Conservation (phyloP, 768 basidiomycete species). For the Psilocybe azurescens region DNA sequence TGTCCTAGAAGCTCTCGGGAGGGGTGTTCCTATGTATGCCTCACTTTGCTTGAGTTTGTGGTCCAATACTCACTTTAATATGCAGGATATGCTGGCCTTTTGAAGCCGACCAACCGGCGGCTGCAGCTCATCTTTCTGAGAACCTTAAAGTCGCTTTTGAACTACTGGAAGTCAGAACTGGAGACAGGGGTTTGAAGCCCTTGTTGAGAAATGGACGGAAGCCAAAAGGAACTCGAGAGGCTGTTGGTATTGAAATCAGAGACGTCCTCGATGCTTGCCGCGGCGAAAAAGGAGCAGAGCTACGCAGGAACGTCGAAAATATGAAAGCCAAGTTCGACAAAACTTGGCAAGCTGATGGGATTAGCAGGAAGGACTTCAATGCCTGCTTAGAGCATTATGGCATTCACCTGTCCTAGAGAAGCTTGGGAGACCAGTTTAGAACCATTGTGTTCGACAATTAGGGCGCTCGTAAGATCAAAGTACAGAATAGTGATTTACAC, state of each 20-base stretch:
- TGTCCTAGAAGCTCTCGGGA: conserved; percentile 12
- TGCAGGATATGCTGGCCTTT: conserved; percentile 17
- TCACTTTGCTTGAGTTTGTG: too few species aligned
- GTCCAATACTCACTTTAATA: not conserved
- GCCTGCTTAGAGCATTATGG: conserved; percentile 10
- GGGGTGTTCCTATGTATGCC: conserved; percentile 13
- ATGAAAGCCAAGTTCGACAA: not conserved
- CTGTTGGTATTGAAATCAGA: conserved; percentile 18
- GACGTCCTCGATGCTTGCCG: conserved; percentile 8
- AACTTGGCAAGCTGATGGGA: conserved; percentile 9
- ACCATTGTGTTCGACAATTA: too few species aligned
- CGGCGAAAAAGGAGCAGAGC: conserved; percentile 1
- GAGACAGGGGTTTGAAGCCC: conserved; percentile 15
- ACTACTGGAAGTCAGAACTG: conserved; percentile 20
- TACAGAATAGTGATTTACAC: too few species aligned
- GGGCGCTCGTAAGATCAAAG: too few species aligned
- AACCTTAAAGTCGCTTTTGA: conserved; percentile 18
- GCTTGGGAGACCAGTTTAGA: too few species aligned
- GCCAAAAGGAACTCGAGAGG: conserved; percentile 17
- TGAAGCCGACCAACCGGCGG: conserved; percentile 10
- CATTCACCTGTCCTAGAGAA: not conserved
- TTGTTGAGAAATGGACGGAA: conserved; percentile 2
- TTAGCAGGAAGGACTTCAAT: not conserved
- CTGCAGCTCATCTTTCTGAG: conserved; percentile 12
- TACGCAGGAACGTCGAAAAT: conserved; percentile 6